These are phyloP conservation scores for Xylaria sp. DNA, from an alignment of 2,329 filamentous ascomycete species.

Conservation along the genomic window DNA sequence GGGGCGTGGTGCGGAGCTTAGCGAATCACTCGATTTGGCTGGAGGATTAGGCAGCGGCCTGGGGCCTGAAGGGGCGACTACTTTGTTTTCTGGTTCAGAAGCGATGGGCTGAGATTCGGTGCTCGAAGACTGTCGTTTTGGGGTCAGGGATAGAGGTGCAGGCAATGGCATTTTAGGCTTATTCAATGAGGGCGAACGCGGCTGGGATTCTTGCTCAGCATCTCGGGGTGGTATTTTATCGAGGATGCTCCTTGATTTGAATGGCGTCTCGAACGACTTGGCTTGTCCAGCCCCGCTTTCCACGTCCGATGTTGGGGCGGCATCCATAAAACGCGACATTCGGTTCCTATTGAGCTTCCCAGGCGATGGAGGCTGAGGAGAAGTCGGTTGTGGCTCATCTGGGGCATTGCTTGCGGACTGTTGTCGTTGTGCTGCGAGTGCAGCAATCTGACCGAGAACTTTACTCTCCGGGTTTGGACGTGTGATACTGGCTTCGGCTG, in stretches of 20 bases:
- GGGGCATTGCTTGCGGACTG: slow-evolving; percentile 36
- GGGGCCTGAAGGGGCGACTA: slow-evolving; percentile 44
- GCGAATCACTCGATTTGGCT: slow-evolving; percentile 30
- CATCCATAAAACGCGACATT: slow-evolving; percentile 63
- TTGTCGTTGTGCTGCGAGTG: slow-evolving; percentile 38
- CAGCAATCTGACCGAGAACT: slow-evolving; percentile 41
- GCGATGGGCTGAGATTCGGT: slow-evolving; percentile 41
- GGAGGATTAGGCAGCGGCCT: slow-evolving; percentile 43
- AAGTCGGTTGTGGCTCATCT: slow-evolving; percentile 39
- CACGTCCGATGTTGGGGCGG: slow-evolving; percentile 39
- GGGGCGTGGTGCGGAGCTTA: slow-evolving; percentile 26
- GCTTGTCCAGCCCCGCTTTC: slow-evolving; percentile 37
- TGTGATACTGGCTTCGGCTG: slow-evolving; percentile 31
- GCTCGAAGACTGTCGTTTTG: slow-evolving; percentile 35
- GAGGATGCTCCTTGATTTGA: slow-evolving; percentile 24
- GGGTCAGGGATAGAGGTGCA: slow-evolving; percentile 31
- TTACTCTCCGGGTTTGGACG: slow-evolving; percentile 31
- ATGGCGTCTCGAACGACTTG: slow-evolving; percentile 23
- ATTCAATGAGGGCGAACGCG: slow-evolving; percentile 34
- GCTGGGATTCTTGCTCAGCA: slow-evolving; percentile 27
- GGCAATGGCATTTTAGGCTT: slow-evolving; percentile 40
- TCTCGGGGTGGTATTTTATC: slow-evolving; percentile 27
- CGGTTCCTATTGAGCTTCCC: slow-evolving; percentile 64
- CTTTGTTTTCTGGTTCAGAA: slow-evolving; percentile 47
- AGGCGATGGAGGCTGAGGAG: slow-evolving; percentile 57